Evolutionary conservation across 176 grass and related monocot genomes (phyloP).

Genomic region (Bolboschoenus planiculmis): DNA sequence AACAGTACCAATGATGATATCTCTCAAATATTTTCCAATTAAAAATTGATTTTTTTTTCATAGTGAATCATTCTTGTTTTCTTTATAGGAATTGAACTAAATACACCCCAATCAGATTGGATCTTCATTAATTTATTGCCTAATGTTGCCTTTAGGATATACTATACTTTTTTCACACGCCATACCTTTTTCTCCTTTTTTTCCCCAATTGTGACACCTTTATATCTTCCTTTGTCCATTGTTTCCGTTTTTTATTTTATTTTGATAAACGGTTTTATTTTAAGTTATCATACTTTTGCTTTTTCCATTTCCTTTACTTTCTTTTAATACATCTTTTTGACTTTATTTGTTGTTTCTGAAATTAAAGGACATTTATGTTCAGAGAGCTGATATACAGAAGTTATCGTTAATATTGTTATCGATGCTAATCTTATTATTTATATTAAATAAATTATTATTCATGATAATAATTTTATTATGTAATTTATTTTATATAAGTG

Average conservation of each 20-base stretch:
- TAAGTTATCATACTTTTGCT: background rate
- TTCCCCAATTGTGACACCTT: background rate
- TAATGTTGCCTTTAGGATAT: background rate
- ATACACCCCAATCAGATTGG: background rate
- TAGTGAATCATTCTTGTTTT: background rate
- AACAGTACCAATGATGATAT: background rate
- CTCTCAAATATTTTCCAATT: too few relatives aligned
- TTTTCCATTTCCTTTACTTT: too few relatives aligned
- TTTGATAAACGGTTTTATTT: background rate
- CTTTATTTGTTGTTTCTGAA: too few relatives aligned
- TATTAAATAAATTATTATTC: too few relatives aligned
- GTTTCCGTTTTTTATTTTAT: background rate
- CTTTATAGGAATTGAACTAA: too few relatives aligned
- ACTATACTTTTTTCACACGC: constrained; percentile 12
- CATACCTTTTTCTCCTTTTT: background rate
- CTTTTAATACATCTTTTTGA: too few relatives aligned
- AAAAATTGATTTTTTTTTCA: background rate
- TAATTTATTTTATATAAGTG: too few relatives aligned
- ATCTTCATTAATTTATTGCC: background rate
- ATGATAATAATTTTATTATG: too few relatives aligned
- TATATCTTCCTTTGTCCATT: background rate
- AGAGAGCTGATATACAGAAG: too few relatives aligned
- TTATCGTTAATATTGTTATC: too few relatives aligned
- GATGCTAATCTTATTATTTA: too few relatives aligned
- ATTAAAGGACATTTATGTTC: too few relatives aligned